These are phyloP conservation scores for Candolleomyces aberdarensis DNA, from an alignment of 768 basidiomycete genomes.

Conservation along the genomic window DNA sequence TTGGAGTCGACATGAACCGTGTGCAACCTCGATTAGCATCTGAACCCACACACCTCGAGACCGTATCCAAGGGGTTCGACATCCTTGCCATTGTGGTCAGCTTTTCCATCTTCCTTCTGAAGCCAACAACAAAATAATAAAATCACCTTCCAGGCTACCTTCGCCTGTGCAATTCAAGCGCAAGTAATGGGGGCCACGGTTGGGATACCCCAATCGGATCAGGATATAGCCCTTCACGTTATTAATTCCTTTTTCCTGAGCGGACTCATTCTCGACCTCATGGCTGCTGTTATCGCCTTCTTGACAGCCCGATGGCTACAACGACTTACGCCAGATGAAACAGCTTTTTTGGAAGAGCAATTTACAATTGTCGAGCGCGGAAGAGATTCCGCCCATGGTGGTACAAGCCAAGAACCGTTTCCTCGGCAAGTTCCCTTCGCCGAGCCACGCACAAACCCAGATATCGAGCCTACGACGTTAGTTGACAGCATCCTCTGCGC, in stretches of 20 bases:
- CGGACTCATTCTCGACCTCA: conserved; percentile 10
- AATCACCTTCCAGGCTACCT: conserved; percentile 3
- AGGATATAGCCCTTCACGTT: conserved; percentile 4
- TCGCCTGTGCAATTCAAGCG: conserved; percentile 10
- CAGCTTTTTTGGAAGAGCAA: not conserved
- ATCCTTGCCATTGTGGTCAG: conserved; percentile 8
- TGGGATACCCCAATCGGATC: not conserved
- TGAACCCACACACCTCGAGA: not conserved
- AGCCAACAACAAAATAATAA: too few species aligned
- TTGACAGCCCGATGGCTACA: conserved; percentile 12
- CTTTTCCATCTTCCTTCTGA: not conserved
- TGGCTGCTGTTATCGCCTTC: conserved; percentile 10
- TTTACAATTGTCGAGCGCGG: not conserved
- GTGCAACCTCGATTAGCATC: too few species aligned
- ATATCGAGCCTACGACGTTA: not conserved
- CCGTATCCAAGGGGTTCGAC: conserved; percentile 10
- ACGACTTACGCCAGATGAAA: conserved; percentile 5
- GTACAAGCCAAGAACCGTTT: too few species aligned
- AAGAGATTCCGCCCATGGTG: not conserved
- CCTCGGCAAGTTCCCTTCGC: not conserved
- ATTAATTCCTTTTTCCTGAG: conserved; percentile 10
- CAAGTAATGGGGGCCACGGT: conserved; percentile 7
- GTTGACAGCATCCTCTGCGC: not conserved
- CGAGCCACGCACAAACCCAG: not conserved
- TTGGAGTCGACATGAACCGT: too few species aligned